These are phyloP conservation scores for Spergularia marina DNA, from an alignment of 148 eudicot species.

Conservation along the genomic window DNA sequence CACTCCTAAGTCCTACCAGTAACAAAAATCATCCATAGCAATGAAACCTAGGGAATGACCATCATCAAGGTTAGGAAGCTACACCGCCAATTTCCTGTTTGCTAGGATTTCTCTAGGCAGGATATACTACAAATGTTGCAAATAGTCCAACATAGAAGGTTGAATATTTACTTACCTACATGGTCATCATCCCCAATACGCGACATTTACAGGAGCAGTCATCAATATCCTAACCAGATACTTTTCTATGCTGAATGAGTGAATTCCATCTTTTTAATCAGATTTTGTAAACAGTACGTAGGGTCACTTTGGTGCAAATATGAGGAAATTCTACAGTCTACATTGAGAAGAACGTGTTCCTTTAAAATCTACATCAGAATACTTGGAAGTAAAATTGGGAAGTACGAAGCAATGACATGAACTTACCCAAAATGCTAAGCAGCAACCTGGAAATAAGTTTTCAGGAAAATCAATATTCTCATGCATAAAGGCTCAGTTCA, in stretches of 20 bases:
- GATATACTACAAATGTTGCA: neutral
- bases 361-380: neutral
- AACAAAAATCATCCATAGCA: too few relatives aligned
- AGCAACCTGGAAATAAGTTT: constrained; percentile 1
- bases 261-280: neutral
- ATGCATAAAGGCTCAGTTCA: constrained; percentile 1
- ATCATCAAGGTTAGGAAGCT: too few relatives aligned
- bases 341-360: neutral
- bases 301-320: too few relatives aligned
- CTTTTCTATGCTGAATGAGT: neutral
- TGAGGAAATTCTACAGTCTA: neutral
- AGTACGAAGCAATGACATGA: neutral
- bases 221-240: neutral
- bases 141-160: neutral
- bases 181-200: neutral
- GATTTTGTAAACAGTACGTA: too few relatives aligned
- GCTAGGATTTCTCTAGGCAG: too few relatives aligned
- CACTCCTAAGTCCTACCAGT: too few relatives aligned
- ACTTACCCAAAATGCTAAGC: neutral
- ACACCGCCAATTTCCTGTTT: too few relatives aligned
- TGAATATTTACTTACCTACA: neutral
- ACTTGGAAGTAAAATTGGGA: neutral
- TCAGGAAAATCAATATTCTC: constrained; percentile 15
- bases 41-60: too few relatives aligned
- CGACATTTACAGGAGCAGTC: neutral